Evolutionary conservation across 306 rosid species (phyloP).

Genomic region (Astragalus membranaceus): DNA sequence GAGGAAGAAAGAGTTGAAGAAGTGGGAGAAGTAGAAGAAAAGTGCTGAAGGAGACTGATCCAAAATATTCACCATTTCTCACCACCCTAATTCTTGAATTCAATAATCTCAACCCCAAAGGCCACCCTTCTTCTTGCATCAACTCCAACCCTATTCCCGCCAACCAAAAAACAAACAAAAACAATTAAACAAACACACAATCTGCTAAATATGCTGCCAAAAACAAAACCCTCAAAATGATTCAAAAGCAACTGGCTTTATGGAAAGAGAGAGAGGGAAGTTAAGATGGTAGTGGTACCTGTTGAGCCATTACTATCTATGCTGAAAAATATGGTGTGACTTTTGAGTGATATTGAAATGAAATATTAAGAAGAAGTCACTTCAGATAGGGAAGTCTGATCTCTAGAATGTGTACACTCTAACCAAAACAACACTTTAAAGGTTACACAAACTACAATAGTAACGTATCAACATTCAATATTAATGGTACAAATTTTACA

Average conservation of each 20-base stretch:
- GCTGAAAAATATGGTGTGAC: no score
- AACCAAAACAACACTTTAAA: slow-evolving; percentile 1
- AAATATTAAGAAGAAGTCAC: slow-evolving; percentile 20
- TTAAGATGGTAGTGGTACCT: slow-evolving; percentile 26
- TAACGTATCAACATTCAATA: no score
- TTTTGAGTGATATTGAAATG: not conserved
- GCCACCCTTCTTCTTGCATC: slow-evolving; percentile 89
- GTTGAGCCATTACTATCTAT: slow-evolving; percentile 45
- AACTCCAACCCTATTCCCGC: no score
- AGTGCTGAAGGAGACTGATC: slow-evolving; percentile 70
- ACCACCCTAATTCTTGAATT: slow-evolving; percentile 53
- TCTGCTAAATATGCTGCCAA: not conserved
- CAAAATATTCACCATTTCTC: slow-evolving; percentile 46
- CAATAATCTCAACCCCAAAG: slow-evolving; percentile 66
- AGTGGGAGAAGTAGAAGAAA: slow-evolving; percentile 46
- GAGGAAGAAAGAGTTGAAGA: slow-evolving; percentile 46
- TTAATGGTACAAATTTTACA: slow-evolving; percentile 22
- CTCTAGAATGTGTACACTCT: slow-evolving; percentile 20
- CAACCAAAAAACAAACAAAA: no score
- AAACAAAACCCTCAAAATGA: slow-evolving; percentile 10
- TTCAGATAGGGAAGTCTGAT: slow-evolving; percentile 26
- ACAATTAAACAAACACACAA: not conserved
- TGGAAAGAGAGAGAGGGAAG: not conserved
- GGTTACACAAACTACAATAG: not conserved
- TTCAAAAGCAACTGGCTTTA: not conserved